Percentiles rank a stretch among this genome's conserved stretches.
These are phyloP conservation scores for Hyphodiscus sp. DNA, from an alignment of 2,329 filamentous ascomycete genomes.

Conservation along the genomic window DNA sequence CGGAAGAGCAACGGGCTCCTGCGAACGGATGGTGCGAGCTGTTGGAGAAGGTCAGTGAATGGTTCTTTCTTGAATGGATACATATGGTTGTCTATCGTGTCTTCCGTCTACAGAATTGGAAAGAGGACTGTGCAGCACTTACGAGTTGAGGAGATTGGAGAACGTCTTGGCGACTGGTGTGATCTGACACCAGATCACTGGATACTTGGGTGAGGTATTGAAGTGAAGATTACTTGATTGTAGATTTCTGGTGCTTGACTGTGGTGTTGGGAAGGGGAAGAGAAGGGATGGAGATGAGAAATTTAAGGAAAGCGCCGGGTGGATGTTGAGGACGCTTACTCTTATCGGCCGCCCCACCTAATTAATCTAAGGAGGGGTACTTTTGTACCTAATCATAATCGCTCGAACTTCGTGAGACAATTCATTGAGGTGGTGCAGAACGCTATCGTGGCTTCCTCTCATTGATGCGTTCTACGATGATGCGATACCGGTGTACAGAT, in stretches of 20 bases:
- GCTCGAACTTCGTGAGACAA: background rate
- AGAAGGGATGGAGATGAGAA: constrained; percentile 2
- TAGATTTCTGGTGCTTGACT: background rate
- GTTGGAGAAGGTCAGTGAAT: constrained; percentile 9
- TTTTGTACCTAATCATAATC: too few species aligned
- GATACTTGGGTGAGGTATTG: constrained; percentile 7
- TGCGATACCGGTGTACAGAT: background rate
- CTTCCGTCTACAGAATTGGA: background rate
- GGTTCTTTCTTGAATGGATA: background rate
- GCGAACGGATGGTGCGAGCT: constrained; percentile 95
- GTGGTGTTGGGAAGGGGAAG: constrained; percentile 2
- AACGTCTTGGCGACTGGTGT: constrained; percentile 80
- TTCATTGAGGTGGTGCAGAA: background rate
- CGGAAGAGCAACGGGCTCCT: constrained; percentile 88
- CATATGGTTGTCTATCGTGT: background rate
- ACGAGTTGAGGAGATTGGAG: constrained; percentile 98
- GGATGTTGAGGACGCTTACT: background rate
- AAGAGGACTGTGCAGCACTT: constrained; percentile 35
- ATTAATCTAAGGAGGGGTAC: too few species aligned
- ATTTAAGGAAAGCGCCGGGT: background rate
- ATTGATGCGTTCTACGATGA: background rate
- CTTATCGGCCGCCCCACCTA: too few species aligned
- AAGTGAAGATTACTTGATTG: background rate
- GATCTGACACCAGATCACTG: constrained; percentile 29
- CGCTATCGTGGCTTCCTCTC: background rate